phyloP scores from a whole-genome alignment of 352 stramenopile species.

The Phytophthora capsici region DNA sequence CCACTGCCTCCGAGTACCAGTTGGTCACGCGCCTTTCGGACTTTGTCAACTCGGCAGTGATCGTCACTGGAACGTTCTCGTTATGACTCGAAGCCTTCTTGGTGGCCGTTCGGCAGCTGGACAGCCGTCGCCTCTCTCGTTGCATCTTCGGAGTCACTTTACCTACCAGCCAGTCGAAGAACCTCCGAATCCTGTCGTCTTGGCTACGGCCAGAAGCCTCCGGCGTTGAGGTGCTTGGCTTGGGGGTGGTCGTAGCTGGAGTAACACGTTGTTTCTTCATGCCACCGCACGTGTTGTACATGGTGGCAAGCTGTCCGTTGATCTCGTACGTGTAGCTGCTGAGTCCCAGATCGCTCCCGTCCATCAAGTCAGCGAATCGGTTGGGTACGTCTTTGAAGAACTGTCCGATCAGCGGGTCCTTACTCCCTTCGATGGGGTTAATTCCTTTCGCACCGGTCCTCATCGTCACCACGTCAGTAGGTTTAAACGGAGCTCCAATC shows the following conservation, averaged over 20 bases:
- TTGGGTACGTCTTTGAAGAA: conserved; percentile 44
- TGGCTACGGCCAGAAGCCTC: not conserved
- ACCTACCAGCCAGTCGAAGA: conserved; percentile 27
- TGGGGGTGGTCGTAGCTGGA: not conserved
- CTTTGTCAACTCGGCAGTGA: conserved; percentile 35
- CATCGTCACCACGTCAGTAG: conserved; percentile 47
- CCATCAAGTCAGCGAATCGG: conserved; percentile 47
- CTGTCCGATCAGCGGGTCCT: conserved; percentile 44
- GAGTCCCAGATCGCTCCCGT: conserved; percentile 42
- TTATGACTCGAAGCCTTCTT: not conserved
- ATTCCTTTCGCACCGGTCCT: conserved; percentile 39
- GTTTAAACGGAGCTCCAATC: conserved; percentile 43
- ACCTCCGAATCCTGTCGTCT: not conserved
- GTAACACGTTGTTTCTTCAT: not conserved
- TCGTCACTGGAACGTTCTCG: conserved; percentile 15
- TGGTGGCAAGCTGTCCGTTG: conserved; percentile 37
- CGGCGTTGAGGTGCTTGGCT: not conserved
- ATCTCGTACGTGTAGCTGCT: conserved; percentile 64
- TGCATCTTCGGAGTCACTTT: not conserved
- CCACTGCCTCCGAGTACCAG: conserved; percentile 43
- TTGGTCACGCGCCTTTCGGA: conserved; percentile 38
- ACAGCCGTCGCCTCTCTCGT: conserved; percentile 14
- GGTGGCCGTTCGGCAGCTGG: conserved; percentile 13
- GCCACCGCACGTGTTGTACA: conserved; percentile 42
- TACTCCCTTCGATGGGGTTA: conserved; percentile 36